These are phyloP conservation scores for Hibiscus syriacus DNA, from an alignment of 345 rosid genomes.

Conservation along the genomic window DNA sequence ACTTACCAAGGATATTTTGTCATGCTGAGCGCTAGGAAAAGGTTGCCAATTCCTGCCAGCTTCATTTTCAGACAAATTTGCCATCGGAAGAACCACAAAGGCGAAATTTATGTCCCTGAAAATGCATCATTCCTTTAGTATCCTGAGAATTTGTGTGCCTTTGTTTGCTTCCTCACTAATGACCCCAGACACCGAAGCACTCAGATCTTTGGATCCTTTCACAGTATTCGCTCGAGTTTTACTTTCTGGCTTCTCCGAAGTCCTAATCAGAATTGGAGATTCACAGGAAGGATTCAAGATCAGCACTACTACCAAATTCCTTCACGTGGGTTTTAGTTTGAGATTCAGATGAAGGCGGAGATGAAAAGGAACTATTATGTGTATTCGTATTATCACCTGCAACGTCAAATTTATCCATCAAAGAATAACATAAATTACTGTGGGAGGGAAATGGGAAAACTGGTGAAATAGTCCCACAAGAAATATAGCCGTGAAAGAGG, in stretches of 20 bases:
- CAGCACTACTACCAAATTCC: constrained; percentile 26
- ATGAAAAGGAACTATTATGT: constrained; percentile 14
- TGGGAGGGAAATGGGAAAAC: not conserved
- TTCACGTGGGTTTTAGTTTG: constrained; percentile 17
- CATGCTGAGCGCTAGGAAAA: constrained; percentile 25
- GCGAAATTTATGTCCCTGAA: constrained; percentile 41
- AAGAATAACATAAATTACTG: not conserved
- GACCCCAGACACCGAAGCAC: constrained; percentile 21
- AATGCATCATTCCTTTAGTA: constrained; percentile 33
- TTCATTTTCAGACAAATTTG: constrained; percentile 24
- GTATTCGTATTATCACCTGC: constrained; percentile 18
- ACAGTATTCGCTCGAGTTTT: constrained; percentile 26
- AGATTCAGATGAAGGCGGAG: constrained; percentile 25
- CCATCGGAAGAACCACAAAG: constrained; percentile 34
- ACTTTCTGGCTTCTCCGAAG: constrained; percentile 31
- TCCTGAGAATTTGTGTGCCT: constrained; percentile 21
- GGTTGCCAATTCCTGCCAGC: constrained; percentile 36
- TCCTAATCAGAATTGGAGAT: constrained; percentile 31
- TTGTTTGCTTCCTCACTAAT: constrained; percentile 19
- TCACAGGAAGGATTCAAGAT: constrained; percentile 36
- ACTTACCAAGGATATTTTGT: constrained; percentile 36
- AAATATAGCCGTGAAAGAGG: too few relatives aligned
- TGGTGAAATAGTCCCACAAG: too few relatives aligned
- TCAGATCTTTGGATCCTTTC: constrained; percentile 28
- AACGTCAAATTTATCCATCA: too few relatives aligned